Percentiles rank a stretch among this genome's conserved stretches.
These are phyloP conservation scores for Rhexocercosporidium sp. DNA, from an alignment of 2,329 filamentous ascomycete species.

Conservation along the genomic window DNA sequence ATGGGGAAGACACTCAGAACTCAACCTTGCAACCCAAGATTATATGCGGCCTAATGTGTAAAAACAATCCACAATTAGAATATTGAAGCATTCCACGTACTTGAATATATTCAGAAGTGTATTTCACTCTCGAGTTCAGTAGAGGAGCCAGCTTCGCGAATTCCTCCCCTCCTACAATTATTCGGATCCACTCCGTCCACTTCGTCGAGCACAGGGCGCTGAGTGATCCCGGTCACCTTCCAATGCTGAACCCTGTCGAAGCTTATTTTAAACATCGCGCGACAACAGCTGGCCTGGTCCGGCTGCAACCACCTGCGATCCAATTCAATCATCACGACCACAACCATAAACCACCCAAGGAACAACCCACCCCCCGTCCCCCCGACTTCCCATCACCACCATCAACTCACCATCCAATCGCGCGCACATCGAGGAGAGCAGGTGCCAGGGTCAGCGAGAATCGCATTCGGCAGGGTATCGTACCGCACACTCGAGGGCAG, in stretches of 20 bases:
- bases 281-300: conserved; percentile 4
- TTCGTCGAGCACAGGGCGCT: too few species aligned
- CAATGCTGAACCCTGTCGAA: conserved; percentile 10
- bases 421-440: not conserved
- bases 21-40: too few species aligned
- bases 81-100: too few species aligned
- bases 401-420: not conserved
- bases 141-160: too few species aligned
- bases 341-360: not conserved
- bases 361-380: too few species aligned
- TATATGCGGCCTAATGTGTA: too few species aligned
- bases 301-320: not conserved
- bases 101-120: too few species aligned
- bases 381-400: not conserved
- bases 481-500: not conserved
- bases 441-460: not conserved
- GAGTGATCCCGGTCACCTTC: too few species aligned
- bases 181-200: not conserved
- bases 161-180: not conserved
- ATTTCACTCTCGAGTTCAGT: too few species aligned
- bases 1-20: too few species aligned
- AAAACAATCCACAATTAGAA: too few species aligned
- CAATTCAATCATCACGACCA: not conserved
- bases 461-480: not conserved
- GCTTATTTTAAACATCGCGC: conserved; percentile 6